A percentile compares a stretch with the other conserved stretches of the same genome.
Evolutionary conservation across 2,329 filamentous ascomycete genomes (phyloP).

Genomic region (Venturia pyrina): DNA sequence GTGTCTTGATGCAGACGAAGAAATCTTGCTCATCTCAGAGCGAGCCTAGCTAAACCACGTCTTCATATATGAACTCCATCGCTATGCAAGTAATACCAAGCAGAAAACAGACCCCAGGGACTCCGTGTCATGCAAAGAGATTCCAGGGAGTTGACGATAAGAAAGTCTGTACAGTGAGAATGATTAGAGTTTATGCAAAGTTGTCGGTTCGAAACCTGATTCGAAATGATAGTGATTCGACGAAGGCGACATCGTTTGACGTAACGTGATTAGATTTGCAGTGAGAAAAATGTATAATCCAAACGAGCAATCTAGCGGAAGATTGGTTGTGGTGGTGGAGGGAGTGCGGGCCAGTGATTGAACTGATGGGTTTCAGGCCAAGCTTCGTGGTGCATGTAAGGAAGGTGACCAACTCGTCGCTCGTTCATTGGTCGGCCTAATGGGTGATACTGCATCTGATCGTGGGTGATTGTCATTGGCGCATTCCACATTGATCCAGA

Average conservation of each 20-base stretch:
- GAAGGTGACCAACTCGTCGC: constrained; percentile 30
- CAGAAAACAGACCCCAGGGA: background rate
- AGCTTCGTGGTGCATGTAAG: constrained; percentile 30
- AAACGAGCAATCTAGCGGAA: background rate
- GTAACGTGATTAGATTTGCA: background rate
- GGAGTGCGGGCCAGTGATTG: constrained; percentile 24
- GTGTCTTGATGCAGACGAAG: background rate
- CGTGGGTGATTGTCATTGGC: constrained; percentile 31
- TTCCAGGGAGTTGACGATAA: background rate
- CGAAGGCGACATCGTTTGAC: background rate
- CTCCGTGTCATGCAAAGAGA: background rate
- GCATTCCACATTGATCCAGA: constrained; percentile 58
- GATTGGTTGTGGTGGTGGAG: constrained; percentile 3
- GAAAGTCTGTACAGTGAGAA: background rate
- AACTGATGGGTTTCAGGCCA: constrained; percentile 29
- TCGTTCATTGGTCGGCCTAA: constrained; percentile 37
- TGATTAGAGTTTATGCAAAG: background rate
- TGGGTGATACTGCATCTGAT: constrained; percentile 43
- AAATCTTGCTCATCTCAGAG: background rate
- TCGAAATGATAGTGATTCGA: background rate
- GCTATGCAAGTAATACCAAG: constrained; percentile 1
- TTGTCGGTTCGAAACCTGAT: background rate
- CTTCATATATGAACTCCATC: background rate
- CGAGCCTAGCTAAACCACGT: background rate
- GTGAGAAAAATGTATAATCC: background rate